Base-by-base conservation (phyloP, 257 asterid genomes). In the Fraxinus quadrangulata region DNA sequence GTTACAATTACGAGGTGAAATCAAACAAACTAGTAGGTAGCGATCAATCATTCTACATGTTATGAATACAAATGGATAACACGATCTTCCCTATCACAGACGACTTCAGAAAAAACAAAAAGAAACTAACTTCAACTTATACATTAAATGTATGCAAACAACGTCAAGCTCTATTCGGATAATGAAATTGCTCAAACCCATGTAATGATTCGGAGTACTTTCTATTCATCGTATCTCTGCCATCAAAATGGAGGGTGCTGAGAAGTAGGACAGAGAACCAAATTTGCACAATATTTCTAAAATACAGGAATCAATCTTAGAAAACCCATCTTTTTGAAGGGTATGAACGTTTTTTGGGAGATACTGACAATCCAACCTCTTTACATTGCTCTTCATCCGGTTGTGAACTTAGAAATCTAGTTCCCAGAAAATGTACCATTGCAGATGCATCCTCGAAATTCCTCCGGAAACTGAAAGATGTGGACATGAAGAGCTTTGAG, bases 381-480 rank as follows among this genome's bases (percentile, higher is more conserved):
- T 91, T 83, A 36, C 87, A 75, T 61, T 86, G 97, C 83, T 93
- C 98, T 78, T 93, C 97, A 74, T 96, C 94, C 1, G 98, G 97
- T 67, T 85, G 83, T 26, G 86, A 85, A 67, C 85, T 89, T 19
- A 93, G 69, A 56, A 96, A 81, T 5, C 86, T 89, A 51, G 99
- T 93, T 80, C 97, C 97, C 80, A 92, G 73, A 63, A 65, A 88
- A 83, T 96, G 98, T 36, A 87, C 77, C 61, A 88, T 75, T 0
- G 99, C 96, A 34, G 97, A 93, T 24, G 93, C 98, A 82, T 96
- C 97, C 86, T 92, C 97, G 4, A 96, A 87, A 68, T 89, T 90
- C 83, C 84, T 89, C 70, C 42, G 75, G 59, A 93, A 33, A 83
- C 81, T 90, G 74, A 96, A 79, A 70, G 98, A 90, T 1, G 94